These are phyloP conservation scores for Monosporascus cannonballus DNA, from an alignment of 2,329 filamentous ascomycete species.

Conservation along the genomic window DNA sequence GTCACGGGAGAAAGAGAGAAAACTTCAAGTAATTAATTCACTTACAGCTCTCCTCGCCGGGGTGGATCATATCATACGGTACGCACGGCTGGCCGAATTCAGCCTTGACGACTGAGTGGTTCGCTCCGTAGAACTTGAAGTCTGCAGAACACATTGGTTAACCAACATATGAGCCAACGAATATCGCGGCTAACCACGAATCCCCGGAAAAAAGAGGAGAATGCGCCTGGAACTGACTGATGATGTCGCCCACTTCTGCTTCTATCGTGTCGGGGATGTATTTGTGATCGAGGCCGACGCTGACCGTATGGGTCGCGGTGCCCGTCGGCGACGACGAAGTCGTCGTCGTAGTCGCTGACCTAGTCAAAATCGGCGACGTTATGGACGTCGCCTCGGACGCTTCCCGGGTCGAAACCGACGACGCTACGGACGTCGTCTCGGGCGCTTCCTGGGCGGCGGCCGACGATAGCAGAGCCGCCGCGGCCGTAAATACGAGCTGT, in stretches of 20 bases:
- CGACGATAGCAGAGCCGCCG: neutral
- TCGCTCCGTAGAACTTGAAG: slow-evolving; percentile 38
- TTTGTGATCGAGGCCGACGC: slow-evolving; percentile 11
- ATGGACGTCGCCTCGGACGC: neutral
- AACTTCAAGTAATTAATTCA: neutral
- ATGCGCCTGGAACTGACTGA: slow-evolving; percentile 5
- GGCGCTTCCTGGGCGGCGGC: neutral
- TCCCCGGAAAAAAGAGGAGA: no score
- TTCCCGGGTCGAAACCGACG: neutral
- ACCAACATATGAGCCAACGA: neutral
- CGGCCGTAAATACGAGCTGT: slow-evolving; percentile 1
- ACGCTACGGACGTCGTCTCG: neutral
- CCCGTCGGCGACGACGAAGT: neutral
- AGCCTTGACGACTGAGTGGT: slow-evolving; percentile 57
- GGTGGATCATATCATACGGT: slow-evolving; percentile 48
- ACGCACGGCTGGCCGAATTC: slow-evolving; percentile 56
- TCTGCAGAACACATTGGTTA: slow-evolving; percentile 15
- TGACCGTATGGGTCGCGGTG: slow-evolving; percentile 8
- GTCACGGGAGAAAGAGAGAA: neutral
- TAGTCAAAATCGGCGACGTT: neutral
- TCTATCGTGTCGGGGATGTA: slow-evolving; percentile 9
- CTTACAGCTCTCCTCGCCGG: slow-evolving; percentile 37
- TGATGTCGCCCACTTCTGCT: slow-evolving; percentile 10
- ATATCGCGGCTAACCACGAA: neutral
- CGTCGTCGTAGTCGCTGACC: neutral